Conservation (phyloP, 768 basidiomycete genomes). For the Harrya chromipes region DNA sequence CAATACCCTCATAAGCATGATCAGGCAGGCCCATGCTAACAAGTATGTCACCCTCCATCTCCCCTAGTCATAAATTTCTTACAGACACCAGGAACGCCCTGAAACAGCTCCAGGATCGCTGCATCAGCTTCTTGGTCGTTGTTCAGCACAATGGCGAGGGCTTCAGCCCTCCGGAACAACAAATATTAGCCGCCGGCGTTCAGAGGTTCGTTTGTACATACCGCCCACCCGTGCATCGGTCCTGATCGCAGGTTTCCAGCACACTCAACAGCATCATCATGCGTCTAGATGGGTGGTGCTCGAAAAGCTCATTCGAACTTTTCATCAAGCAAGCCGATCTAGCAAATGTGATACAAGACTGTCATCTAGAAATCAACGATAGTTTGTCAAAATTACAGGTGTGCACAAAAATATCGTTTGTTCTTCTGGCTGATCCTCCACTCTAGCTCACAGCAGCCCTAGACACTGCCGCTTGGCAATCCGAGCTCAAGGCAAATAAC, state of each 20-base stretch:
- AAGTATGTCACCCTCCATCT: slow-evolving; percentile 31
- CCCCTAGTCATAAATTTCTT: background rate
- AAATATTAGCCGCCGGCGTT: slow-evolving; percentile 31
- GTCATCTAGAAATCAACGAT: slow-evolving; percentile 43
- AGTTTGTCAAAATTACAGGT: slow-evolving; percentile 50
- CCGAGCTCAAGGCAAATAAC: slow-evolving; percentile 36
- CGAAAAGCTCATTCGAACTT: slow-evolving; percentile 37
- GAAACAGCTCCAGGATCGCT: slow-evolving; percentile 45
- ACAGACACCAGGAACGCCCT: slow-evolving; percentile 37
- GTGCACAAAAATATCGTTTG: background rate
- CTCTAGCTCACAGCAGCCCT: slow-evolving; percentile 43
- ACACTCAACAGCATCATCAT: slow-evolving; percentile 35
- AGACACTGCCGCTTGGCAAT: slow-evolving; percentile 49
- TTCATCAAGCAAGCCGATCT: slow-evolving; percentile 48
- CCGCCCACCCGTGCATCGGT: background rate
- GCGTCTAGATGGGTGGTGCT: slow-evolving; percentile 45
- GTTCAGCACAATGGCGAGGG: slow-evolving; percentile 34
- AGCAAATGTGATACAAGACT: slow-evolving; percentile 41
- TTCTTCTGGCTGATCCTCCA: slow-evolving; percentile 5
- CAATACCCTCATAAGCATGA: slow-evolving; percentile 42
- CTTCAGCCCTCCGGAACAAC: slow-evolving; percentile 29
- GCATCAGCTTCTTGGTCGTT: slow-evolving; percentile 40
- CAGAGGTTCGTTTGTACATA: slow-evolving; percentile 23
- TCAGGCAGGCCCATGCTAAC: slow-evolving; percentile 48
- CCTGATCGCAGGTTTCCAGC: slow-evolving; percentile 19